Evolutionary conservation across 176 grass and related monocot species (phyloP).

Genomic region (Thinopyrum elongatum): DNA sequence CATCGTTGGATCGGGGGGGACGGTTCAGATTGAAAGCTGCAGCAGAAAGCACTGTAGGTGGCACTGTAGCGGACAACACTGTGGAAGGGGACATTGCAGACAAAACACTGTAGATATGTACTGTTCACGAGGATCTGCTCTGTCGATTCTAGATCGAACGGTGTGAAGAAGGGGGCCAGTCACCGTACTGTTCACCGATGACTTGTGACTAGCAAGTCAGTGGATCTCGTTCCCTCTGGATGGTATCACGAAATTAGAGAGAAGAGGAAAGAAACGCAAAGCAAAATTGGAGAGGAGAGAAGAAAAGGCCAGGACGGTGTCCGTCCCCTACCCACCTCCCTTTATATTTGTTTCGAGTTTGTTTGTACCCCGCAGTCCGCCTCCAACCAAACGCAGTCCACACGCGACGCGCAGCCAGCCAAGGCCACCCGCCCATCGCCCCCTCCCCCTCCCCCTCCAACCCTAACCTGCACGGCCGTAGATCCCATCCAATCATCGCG

Average conservation of each 20-base stretch:
- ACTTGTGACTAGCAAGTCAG: too few relatives aligned
- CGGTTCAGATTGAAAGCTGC: too few relatives aligned
- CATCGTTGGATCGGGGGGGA: too few relatives aligned
- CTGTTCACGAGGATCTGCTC: too few relatives aligned
- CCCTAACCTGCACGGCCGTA: conserved; percentile 31
- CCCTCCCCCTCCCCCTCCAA: not conserved
- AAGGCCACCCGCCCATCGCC: conserved; percentile 18
- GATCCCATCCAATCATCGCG: conserved; percentile 31
- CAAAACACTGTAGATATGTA: too few relatives aligned
- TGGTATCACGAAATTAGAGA: not conserved
- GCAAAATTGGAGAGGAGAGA: not conserved
- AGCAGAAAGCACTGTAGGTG: too few relatives aligned
- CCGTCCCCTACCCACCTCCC: not conserved
- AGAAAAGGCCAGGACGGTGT: not conserved
- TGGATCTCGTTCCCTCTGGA: too few relatives aligned
- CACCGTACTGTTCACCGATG: too few relatives aligned
- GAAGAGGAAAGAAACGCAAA: not conserved
- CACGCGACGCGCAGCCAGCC: not conserved
- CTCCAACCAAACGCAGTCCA: not conserved
- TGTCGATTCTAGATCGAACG: too few relatives aligned
- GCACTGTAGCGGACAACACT: too few relatives aligned
- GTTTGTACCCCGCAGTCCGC: not conserved
- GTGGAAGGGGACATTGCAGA: too few relatives aligned
- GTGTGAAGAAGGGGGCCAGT: too few relatives aligned
- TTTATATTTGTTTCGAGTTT: not conserved